Conservation (phyloP, 2,329 filamentous ascomycete genomes). For the Scytalidium lignicola region DNA sequence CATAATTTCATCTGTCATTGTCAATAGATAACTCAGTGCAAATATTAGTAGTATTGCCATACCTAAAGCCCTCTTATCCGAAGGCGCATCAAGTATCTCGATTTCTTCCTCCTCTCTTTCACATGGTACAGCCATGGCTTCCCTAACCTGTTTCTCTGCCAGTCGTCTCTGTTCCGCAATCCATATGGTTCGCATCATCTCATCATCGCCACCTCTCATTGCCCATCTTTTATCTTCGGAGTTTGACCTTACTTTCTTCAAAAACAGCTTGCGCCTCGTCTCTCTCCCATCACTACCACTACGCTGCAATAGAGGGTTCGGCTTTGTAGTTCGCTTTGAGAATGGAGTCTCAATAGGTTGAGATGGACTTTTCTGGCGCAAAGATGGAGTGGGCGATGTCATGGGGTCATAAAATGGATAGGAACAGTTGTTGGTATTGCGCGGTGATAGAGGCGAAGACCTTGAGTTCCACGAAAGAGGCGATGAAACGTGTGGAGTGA, state of each 20-base stretch:
- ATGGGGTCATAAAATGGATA: slow-evolving; percentile 30
- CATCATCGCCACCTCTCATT: slow-evolving; percentile 58
- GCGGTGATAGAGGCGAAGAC: slow-evolving; percentile 36
- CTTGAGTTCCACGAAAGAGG: slow-evolving; percentile 55
- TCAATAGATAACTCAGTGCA: neutral
- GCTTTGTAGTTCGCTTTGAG: slow-evolving; percentile 46
- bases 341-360: slow-evolving; percentile 11
- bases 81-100: slow-evolving; percentile 1
- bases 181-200: slow-evolving; percentile 37
- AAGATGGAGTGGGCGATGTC: slow-evolving; percentile 17
- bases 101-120: slow-evolving; percentile 21
- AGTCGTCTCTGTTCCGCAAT: slow-evolving; percentile 31
- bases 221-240: slow-evolving; percentile 56
- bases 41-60: slow-evolving; percentile 1
- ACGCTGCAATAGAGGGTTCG: slow-evolving; percentile 57
- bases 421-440: slow-evolving; percentile 37
- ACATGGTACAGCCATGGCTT: slow-evolving; percentile 20
- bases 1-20: slow-evolving; percentile 32
- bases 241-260: slow-evolving; percentile 60
- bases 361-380: neutral
- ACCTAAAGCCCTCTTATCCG: neutral
- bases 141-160: slow-evolving; percentile 24
- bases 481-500: slow-evolving; percentile 43
- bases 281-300: slow-evolving; percentile 54
- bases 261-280: slow-evolving; percentile 60